Evolutionary conservation across 75 land plant species (phyloP).

Genomic region (Selaginella tamariscina): DNA sequence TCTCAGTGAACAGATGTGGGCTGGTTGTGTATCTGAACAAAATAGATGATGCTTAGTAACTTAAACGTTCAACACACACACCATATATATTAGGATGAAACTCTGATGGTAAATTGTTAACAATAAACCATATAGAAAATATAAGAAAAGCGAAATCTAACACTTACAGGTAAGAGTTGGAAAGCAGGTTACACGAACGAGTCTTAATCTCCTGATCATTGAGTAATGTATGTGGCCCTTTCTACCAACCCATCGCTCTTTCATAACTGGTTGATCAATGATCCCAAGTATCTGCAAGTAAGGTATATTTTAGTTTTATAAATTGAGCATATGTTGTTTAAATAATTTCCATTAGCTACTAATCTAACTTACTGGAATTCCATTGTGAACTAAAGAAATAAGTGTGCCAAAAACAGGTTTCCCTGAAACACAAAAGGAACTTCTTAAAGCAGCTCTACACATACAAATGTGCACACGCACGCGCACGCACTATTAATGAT

Average conservation of each 20-base stretch:
- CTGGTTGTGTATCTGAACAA: constrained; percentile 83
- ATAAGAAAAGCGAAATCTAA: constrained; percentile 7
- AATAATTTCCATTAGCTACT: no score
- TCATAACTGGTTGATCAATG: constrained; percentile 86
- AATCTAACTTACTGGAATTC: constrained; percentile 63
- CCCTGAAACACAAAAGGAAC: constrained; percentile 38
- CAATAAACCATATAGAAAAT: not conserved
- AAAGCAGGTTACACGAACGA: constrained; percentile 49
- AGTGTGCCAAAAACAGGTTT: constrained; percentile 99
- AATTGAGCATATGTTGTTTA: no score
- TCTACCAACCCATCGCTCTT: constrained; percentile 87
- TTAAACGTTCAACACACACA: not conserved
- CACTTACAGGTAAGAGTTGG: constrained; percentile 72
- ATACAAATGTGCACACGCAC: no score
- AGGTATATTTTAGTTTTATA: no score
- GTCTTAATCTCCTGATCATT: constrained; percentile 66
- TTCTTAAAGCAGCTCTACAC: not conserved
- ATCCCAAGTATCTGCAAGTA: constrained; percentile 54
- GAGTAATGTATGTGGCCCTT: constrained; percentile 50
- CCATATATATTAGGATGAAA: not conserved
- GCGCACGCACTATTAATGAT: no score
- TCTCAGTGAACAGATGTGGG: constrained; percentile 76
- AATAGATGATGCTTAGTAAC: not conserved
- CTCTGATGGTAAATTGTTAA: no score
- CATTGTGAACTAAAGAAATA: constrained; percentile 69